Base-by-base conservation (phyloP, 1,139 yeast genomes). In the Suhomyces taliae region DNA sequence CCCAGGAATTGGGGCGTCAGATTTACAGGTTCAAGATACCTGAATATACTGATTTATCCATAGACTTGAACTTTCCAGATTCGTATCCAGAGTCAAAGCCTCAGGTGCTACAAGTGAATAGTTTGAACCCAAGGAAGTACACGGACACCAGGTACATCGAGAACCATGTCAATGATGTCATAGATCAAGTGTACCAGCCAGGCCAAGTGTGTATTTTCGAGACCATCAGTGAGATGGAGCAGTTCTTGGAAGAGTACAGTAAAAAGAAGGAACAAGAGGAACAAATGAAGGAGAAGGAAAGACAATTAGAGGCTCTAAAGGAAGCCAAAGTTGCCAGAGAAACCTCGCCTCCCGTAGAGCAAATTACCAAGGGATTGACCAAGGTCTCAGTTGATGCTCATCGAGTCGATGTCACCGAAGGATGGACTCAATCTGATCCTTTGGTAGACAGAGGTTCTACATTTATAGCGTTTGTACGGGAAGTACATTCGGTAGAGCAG, bases 141-240 rank as follows among this genome's bases (percentile, higher is more conserved):
- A 56, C 69, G 42, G 86, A 78, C 57, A 69, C 65, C 12, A 69
- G 63, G 19, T 79, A 77, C 58, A 60, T 81, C 37, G 73, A 72
- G 55, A 59, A 59, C 31, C 60, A 72, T 36, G 74, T 85, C 49
- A 68, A 65, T 37, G 81, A 75, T 36, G 76, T 81, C 3, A 59
- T 90, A 48, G 74, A 68, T 3, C 36, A 10, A 15, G 40, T 41
- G 8, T 89, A 67, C 59, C 62, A 59, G 44, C 69, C 55, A 10
- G 96, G 88, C 1, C 79, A 78, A 52, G 97, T 90, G 11, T 85
- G 91, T 47, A 63, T 93, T 10, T 91, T 87, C 67, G 97, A 90
- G 55, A 78, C 87, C 50, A 69, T 90, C 37, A 81, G 85, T 1
- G 90, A 85, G 56, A 59, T 86, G 26, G 86, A 83, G 45, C 80